A percentile compares a stretch with the other conserved stretches of the same genome.
Evolutionary conservation across 257 asterid species (phyloP).

Genomic region (Ilex asprella): DNA sequence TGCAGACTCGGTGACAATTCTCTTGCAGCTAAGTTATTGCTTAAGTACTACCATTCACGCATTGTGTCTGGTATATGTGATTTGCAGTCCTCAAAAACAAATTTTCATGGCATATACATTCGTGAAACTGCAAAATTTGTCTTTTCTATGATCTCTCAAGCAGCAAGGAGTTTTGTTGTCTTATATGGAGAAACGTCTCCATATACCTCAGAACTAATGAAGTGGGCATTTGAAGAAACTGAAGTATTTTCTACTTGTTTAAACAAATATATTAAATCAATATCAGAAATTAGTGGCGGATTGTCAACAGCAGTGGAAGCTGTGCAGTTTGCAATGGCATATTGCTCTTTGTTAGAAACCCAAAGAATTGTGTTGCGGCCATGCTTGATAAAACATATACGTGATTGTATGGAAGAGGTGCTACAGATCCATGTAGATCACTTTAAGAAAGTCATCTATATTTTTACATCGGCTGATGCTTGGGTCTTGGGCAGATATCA

Average conservation of each 20-base stretch:
- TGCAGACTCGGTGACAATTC: conserved; percentile 40
- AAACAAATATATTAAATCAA: conserved; percentile 31
- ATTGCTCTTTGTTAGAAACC: conserved; percentile 59
- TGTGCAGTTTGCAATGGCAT: conserved; percentile 43
- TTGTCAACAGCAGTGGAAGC: conserved; percentile 40
- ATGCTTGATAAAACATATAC: conserved; percentile 29
- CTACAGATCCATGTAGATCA: conserved; percentile 43
- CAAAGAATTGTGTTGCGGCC: conserved; percentile 38
- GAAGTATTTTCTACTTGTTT: conserved; percentile 32
- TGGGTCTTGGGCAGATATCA: conserved; percentile 60
- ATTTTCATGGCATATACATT: conserved; percentile 21
- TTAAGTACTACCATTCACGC: conserved; percentile 51
- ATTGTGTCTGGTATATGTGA: conserved; percentile 30
- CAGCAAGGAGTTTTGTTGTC: conserved; percentile 40
- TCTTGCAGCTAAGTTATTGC: conserved; percentile 43
- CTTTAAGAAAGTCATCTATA: conserved; percentile 46
- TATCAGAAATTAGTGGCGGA: conserved; percentile 44
- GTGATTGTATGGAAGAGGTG: conserved; percentile 44
- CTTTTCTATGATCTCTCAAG: conserved; percentile 70
- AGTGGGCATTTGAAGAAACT: conserved; percentile 49
- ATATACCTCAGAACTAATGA: conserved; percentile 32
- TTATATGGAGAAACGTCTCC: conserved; percentile 43
- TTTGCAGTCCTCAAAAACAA: conserved; percentile 30
- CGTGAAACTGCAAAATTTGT: conserved; percentile 33
- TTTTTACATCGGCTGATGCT: conserved; percentile 49